Evolutionary conservation across 2,329 filamentous ascomycete species (phyloP).

Genomic region (Trichoderma aggressivum): DNA sequence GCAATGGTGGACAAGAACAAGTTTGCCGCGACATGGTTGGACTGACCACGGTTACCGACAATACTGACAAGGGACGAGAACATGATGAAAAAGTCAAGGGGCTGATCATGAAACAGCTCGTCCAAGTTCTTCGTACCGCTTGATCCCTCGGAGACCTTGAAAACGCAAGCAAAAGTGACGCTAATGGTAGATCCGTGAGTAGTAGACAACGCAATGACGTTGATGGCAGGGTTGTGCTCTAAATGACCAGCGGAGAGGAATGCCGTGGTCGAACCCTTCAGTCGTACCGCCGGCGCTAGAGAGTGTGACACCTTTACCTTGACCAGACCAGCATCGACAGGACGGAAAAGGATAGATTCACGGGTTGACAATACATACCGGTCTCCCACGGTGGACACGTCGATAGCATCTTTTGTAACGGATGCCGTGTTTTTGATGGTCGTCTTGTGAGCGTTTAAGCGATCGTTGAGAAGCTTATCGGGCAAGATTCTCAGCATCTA

Average conservation of each 20-base stretch:
- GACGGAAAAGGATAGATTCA: not conserved
- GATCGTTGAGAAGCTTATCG: not conserved
- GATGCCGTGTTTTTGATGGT: not conserved
- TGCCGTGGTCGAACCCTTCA: not conserved
- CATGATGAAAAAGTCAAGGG: slow-evolving; percentile 37
- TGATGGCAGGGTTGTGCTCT: not conserved
- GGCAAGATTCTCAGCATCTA: not conserved
- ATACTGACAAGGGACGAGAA: slow-evolving; percentile 31
- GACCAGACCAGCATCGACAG: not conserved
- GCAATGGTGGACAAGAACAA: slow-evolving; percentile 39
- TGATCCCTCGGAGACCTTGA: not conserved
- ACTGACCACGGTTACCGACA: slow-evolving; percentile 35
- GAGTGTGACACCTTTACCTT: not conserved
- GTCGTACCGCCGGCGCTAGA: not conserved
- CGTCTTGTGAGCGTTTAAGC: not conserved
- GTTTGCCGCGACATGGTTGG: slow-evolving; percentile 45
- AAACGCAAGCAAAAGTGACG: not conserved
- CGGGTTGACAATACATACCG: not conserved
- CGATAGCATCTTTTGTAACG: not conserved
- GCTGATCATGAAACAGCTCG: slow-evolving; percentile 27
- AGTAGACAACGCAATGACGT: not conserved
- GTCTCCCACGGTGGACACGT: not conserved
- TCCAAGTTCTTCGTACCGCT: slow-evolving; percentile 33
- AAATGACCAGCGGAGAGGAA: not conserved
- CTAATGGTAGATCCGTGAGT: not conserved